Evolutionary conservation across 2,329 filamentous ascomycete species (phyloP).

Genomic region (Cercospora sesami): DNA sequence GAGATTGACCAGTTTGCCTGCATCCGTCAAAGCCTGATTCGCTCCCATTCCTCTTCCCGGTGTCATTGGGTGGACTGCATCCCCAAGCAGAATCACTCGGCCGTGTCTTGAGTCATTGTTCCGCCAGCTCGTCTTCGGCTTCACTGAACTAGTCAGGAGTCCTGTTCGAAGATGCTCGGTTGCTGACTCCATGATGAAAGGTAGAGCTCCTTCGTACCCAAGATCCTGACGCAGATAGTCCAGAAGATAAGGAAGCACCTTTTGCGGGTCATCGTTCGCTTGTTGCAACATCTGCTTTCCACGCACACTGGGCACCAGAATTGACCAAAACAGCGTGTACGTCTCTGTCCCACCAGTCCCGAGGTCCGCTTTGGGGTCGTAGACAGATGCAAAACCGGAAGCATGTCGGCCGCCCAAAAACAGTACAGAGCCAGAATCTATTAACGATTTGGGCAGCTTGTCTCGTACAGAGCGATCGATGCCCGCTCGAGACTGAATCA

Average conservation of each 20-base stretch:
- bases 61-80: background rate
- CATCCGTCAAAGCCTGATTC: background rate
- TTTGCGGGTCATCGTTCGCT: background rate
- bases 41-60: background rate
- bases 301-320: background rate
- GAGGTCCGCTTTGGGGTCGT: background rate
- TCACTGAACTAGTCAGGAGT: background rate
- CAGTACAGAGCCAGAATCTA: background rate
- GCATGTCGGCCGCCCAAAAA: background rate
- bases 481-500: background rate
- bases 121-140: background rate
- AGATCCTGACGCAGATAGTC: background rate
- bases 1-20: background rate
- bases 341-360: background rate
- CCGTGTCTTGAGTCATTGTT: background rate
- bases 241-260: background rate
- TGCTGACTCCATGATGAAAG: background rate
- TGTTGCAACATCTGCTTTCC: background rate
- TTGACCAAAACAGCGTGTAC: background rate
- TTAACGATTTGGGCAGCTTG: background rate
- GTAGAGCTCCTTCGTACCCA: background rate
- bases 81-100: background rate
- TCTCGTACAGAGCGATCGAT: background rate
- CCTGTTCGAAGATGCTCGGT: background rate
- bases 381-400: background rate